phyloP scores from a whole-genome alignment of 2,329 filamentous ascomycete species.

The Phoma sp. region DNA sequence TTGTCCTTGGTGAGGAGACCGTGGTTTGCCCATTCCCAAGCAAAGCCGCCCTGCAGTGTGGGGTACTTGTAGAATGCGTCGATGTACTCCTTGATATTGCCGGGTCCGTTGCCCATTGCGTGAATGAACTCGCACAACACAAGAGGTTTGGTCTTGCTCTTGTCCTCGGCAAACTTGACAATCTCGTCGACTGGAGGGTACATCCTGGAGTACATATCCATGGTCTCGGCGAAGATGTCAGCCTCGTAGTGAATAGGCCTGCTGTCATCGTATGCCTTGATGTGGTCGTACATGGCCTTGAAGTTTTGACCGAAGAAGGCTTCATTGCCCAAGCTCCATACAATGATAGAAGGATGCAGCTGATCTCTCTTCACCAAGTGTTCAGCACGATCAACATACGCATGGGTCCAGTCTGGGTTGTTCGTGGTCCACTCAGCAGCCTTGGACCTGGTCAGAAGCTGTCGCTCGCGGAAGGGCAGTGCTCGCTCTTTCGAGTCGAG shows the following conservation, averaged over 20 bases:
- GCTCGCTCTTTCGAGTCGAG: conserved; percentile 36
- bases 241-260: conserved; percentile 72
- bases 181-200: conserved; percentile 64
- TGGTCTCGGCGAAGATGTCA: conserved; percentile 63
- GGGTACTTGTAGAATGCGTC: conserved; percentile 66
- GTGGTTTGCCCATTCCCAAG: conserved; percentile 57
- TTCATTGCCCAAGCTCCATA: conserved; percentile 78
- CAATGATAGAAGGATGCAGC: conserved; percentile 72
- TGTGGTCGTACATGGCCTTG: conserved; percentile 69
- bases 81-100: conserved; percentile 72
- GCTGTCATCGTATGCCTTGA: conserved; percentile 63
- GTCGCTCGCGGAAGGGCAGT: conserved; percentile 66
- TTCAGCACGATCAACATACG: conserved; percentile 71
- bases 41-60: conserved; percentile 67
- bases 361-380: conserved; percentile 73
- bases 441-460: conserved; percentile 60
- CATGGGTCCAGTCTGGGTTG: conserved; percentile 66
- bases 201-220: conserved; percentile 74
- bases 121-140: conserved; percentile 63
- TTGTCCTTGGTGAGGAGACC: conserved; percentile 51
- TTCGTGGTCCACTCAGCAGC: conserved; percentile 67
- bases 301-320: conserved; percentile 75
- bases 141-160: conserved; percentile 59
- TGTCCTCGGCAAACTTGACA: conserved; percentile 53
- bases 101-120: conserved; percentile 78